phyloP scores from a whole-genome alignment of 2,329 filamentous ascomycete genomes.

The Meredithiella fracta region DNA sequence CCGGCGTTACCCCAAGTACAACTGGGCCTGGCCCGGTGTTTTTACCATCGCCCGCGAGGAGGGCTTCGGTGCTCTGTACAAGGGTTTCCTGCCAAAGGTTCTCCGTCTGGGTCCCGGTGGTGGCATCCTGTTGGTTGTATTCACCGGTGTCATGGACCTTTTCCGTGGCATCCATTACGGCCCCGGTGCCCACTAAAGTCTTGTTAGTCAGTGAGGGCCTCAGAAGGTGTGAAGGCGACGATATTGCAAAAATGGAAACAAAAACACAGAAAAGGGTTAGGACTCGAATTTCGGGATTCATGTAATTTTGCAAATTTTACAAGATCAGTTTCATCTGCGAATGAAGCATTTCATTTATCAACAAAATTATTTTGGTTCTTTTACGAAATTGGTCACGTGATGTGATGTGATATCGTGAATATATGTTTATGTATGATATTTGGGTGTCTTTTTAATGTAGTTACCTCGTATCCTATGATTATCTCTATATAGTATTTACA shows the following conservation, averaged over 20 bases:
- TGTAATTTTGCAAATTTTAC: constrained; percentile 5
- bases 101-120: constrained; percentile 37
- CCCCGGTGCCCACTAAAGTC: constrained; percentile 8
- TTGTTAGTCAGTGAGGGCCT: neutral
- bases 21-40: constrained; percentile 88
- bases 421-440: constrained; percentile 3
- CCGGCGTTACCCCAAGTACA: constrained; percentile 88
- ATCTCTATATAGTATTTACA: no score
- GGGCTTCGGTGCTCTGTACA: constrained; percentile 82
- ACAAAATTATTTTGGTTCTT: constrained; percentile 6
- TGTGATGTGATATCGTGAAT: neutral
- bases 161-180: constrained; percentile 48
- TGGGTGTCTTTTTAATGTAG: neutral
- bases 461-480: neutral
- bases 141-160: constrained; percentile 81
- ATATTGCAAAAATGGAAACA: neutral
- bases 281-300: constrained; percentile 7
- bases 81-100: constrained; percentile 94
- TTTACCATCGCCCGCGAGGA: constrained; percentile 83
- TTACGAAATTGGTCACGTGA: neutral
- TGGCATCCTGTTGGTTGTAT: constrained; percentile 65
- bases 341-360: constrained; percentile 9
- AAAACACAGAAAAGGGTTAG: constrained; percentile 6
- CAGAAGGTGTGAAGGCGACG: neutral
- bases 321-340: constrained; percentile 8